Evolutionary conservation across 495 filamentous ascomycete species (phyloP).

Genomic region (Penicillium salamii): DNA sequence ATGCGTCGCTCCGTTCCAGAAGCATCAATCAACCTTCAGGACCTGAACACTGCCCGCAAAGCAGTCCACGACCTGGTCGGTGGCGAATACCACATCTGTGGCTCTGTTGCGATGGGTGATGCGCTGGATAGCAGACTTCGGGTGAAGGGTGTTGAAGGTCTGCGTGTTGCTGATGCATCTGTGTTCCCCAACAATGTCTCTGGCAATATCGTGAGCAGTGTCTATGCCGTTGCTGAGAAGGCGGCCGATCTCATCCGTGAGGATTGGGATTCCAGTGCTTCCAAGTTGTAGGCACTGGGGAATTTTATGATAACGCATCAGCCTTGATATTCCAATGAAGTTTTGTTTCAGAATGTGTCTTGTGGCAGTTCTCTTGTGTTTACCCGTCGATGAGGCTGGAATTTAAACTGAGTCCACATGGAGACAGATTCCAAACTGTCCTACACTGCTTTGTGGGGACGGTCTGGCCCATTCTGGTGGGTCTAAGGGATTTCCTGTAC

Average conservation of each 20-base stretch:
- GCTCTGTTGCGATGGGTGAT: slow-evolving; percentile 56
- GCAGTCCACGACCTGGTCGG: slow-evolving; percentile 14
- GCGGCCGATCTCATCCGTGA: slow-evolving; percentile 51
- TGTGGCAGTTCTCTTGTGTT: too few relatives aligned
- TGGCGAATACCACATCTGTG: slow-evolving; percentile 31
- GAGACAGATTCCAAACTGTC: too few relatives aligned
- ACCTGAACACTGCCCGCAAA: slow-evolving; percentile 14
- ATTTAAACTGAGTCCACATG: too few relatives aligned
- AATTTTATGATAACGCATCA: not conserved
- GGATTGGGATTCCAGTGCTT: slow-evolving; percentile 18
- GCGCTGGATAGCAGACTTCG: slow-evolving; percentile 48
- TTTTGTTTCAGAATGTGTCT: too few relatives aligned
- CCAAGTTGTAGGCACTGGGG: slow-evolving; percentile 1
- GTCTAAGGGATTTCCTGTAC: too few relatives aligned
- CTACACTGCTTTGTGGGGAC: too few relatives aligned
- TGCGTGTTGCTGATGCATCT: slow-evolving; percentile 54
- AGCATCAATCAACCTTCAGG: slow-evolving; percentile 16
- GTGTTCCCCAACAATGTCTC: slow-evolving; percentile 49
- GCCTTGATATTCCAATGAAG: too few relatives aligned
- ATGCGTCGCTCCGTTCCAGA: slow-evolving; percentile 14
- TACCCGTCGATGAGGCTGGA: too few relatives aligned
- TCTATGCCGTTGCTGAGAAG: slow-evolving; percentile 57
- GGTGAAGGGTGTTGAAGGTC: slow-evolving; percentile 46
- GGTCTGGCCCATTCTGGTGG: not conserved
- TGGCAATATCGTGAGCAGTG: slow-evolving; percentile 46